Base-by-base conservation (phyloP, 192 early-diverging fungal species). In the Coemansia sp. region DNA sequence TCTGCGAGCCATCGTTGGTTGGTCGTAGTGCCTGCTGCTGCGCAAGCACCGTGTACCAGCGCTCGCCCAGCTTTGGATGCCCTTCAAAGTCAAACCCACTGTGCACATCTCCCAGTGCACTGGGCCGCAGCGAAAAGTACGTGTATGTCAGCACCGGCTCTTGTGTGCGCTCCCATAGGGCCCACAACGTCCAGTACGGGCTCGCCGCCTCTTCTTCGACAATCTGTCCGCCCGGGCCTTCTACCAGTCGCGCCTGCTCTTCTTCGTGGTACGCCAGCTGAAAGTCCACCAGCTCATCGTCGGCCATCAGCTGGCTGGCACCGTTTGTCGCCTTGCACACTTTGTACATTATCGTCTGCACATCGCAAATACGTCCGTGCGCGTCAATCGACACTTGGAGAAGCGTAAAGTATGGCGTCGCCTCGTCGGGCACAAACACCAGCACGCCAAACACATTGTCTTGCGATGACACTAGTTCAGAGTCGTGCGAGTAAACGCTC, bases 361-460 rank as follows among this genome's bases (percentile, higher is more conserved):
- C 74, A 10, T 49, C 27, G 24, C 32, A 29, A 11, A 76, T 52
- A 12, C 67, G 70, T 7, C 66, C 60, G 1, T 66, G 58, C 35
- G 62, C 48, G 37, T 67, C 63, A 24, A 76, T 52, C 11, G 60
- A 27, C 2, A 62, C 73, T 35, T 72, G 69, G 12, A 72, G 52
- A 3, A 83, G 58, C n/a, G 73, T 57, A 56, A 83, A 79, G 63
- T 83, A 83, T 11, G 82, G 82, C 52, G 69, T 58, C 2, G 69
- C 68, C 51, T 79, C 76, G 58, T 83, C 82, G 0, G 73, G 67
- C 3, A 83, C 77, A 70, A 75, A 83, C n/a, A 73, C 77, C n/a
- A 76, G 53, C 52, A 79, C 76, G 22, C 72, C 62, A 61, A 80
- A 81, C 24, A 62, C 48, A 11, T 23, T 63, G 60, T 62, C 55